These are phyloP conservation scores for Apiospora sp. DNA, from an alignment of 2,329 filamentous ascomycete species.

Conservation along the genomic window DNA sequence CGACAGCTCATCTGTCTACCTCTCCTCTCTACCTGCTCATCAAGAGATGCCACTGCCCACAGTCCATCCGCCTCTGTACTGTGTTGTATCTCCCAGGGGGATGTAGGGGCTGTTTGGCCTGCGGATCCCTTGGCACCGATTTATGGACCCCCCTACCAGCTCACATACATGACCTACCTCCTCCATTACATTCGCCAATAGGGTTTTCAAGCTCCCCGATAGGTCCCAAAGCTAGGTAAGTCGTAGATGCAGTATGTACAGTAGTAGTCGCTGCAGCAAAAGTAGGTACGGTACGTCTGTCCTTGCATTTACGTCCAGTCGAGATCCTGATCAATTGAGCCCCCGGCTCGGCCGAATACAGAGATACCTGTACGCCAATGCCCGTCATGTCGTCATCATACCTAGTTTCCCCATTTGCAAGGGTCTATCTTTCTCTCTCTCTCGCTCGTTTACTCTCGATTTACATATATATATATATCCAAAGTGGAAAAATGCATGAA, in stretches of 20 bases:
- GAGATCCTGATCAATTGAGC: slow-evolving; percentile 1
- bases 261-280: background rate
- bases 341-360: slow-evolving; percentile 6
- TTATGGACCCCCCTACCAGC: background rate
- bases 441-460: background rate
- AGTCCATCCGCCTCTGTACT: background rate
- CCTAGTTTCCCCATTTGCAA: slow-evolving; percentile 7
- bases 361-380: slow-evolving; percentile 17
- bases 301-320: background rate
- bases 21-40: background rate
- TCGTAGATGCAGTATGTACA: background rate
- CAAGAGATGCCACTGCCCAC: background rate
- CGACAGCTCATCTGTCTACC: background rate
- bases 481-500: background rate
- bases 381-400: slow-evolving; percentile 20
- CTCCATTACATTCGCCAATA: no score
- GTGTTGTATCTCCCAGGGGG: background rate
- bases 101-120: background rate
- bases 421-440: background rate
- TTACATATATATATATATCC: background rate
- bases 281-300: background rate
- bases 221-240: background rate
- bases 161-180: background rate
- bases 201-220: no score
- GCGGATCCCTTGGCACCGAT: background rate